Evolutionary conservation across 495 filamentous ascomycete genomes (phyloP), one percentile per base, ranked within the genome.

Genomic region (Penicillium roqueforti): DNA sequence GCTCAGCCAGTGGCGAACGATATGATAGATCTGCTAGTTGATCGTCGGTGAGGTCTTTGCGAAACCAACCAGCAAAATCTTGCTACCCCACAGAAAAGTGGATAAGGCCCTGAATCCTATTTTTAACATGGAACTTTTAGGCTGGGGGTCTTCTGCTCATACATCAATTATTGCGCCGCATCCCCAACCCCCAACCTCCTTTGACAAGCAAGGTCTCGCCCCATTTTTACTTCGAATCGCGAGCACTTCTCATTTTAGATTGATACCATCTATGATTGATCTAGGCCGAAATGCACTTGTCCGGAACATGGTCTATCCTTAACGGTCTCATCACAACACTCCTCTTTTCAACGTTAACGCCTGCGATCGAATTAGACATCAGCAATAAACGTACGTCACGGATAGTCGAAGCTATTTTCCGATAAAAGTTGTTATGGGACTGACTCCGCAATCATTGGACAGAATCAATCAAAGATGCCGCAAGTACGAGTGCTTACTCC

Each of bases 391-490:
- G 50, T 52, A 44, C 22, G 50, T 42, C 19, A 40, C 20, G 14
- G 0, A 13, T 18, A 47, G 10, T 11, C 14, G 23, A 19, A 42
- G n/a, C 10, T 40, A 18, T 19, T 16, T 14, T 29, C 9, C 14
- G 22, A 39, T 38, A 26, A 4, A 25, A 23, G 29, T 11, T 14
- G 39, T 6, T 4, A 32, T 3, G 10, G n/a, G n/a, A 18, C 39
- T 52, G 20, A 52, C 38, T 25, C 37, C 8, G 3, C 36, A 3
- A 16, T 16, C 8, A 6, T 8, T 20, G 1, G 20, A 49, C 37
- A 91, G 88, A 83, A 58, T 87, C 86, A 3, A 73, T 90, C 58
- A 85, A 80, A 61, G 57, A 75, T 51, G 78, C 83, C 32, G 82
- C 87, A 4, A 78, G 74, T 40, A 74, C 75, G 47, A 69, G 81